Conservation (phyloP, 331 rosid genomes). For the Stylosanthes scabra region DNA sequence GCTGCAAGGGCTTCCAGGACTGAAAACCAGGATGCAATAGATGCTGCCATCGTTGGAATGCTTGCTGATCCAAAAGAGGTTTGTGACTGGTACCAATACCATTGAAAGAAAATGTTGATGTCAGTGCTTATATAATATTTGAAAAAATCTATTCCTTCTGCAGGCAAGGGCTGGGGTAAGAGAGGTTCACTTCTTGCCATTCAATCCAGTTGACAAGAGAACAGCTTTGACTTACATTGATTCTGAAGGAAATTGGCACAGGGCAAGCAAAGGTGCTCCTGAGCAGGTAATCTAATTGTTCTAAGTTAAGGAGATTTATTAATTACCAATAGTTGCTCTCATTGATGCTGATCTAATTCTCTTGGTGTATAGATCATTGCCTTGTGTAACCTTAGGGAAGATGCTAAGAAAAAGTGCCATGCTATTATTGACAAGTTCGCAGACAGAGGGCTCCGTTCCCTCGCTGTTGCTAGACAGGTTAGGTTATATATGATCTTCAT, state of each 20-base stretch:
- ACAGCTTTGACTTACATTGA: conserved; percentile 98
- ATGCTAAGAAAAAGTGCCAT: conserved; percentile 74
- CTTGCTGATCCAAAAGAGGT: conserved; percentile 99
- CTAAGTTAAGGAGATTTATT: conserved; percentile 9
- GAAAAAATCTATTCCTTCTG: conserved; percentile 26
- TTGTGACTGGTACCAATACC: not conserved
- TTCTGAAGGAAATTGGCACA: conserved; percentile 79
- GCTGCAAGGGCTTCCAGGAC: conserved; percentile 95
- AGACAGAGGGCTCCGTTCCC: conserved; percentile 96
- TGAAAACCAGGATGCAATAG: conserved; percentile 98
- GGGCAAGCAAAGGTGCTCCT: conserved; percentile 99
- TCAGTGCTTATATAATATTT: conserved; percentile 3
- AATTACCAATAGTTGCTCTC: not conserved
- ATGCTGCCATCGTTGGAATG: conserved; percentile 97
- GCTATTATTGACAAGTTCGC: conserved; percentile 89
- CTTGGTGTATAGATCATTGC: conserved; percentile 62
- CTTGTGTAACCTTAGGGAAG: conserved; percentile 88
- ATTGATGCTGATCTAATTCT: conserved; percentile 26
- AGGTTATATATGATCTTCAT: not conserved
- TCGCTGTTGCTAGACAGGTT: conserved; percentile 98
- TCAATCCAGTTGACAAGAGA: conserved; percentile 98
- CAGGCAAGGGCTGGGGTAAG: conserved; percentile 92
- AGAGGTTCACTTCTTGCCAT: conserved; percentile 93
- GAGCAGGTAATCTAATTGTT: conserved; percentile 75
- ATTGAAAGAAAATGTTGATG: conserved; percentile 14